Percentiles rank a stretch among this genome's conserved stretches.
Evolutionary conservation across 441 rosid species (phyloP).

Genomic region (Iberis amara): DNA sequence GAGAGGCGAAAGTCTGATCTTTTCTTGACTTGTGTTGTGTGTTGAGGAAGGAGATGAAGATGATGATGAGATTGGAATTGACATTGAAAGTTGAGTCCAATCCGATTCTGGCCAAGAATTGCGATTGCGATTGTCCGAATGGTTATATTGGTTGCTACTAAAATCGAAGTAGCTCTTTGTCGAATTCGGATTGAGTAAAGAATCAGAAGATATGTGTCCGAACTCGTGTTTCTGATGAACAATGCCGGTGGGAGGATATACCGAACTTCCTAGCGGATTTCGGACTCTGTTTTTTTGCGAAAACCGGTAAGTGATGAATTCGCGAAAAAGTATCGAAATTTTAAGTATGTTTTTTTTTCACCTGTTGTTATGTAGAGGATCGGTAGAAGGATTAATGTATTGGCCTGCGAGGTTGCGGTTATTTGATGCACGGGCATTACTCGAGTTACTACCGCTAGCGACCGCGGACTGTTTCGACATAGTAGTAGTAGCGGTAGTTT

Average conservation of each 20-base stretch:
- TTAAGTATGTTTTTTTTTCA: conserved; percentile 9
- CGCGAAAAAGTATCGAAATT: neutral
- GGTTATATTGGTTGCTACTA: conserved; percentile 37
- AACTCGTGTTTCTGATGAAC: conserved; percentile 37
- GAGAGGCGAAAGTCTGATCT: conserved; percentile 42
- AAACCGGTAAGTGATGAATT: conserved; percentile 13
- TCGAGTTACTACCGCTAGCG: conserved; percentile 27
- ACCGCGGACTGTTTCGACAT: conserved; percentile 26
- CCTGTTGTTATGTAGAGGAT: conserved; percentile 32
- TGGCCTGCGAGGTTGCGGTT: conserved; percentile 35
- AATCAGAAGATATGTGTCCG: conserved; percentile 44
- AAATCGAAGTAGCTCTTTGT: conserved; percentile 32
- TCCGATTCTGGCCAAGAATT: conserved; percentile 59
- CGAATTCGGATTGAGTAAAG: conserved; percentile 39
- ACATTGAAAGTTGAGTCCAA: conserved; percentile 74
- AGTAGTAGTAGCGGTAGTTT: conserved; percentile 40
- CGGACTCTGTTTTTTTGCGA: conserved; percentile 36
- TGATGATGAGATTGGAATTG: conserved; percentile 46
- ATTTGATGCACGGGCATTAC: conserved; percentile 26
- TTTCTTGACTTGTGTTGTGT: conserved; percentile 39
- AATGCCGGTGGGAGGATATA: conserved; percentile 31
- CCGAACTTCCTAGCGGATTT: conserved; percentile 23
- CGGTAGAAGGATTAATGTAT: conserved; percentile 23
- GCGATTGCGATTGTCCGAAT: conserved; percentile 32
- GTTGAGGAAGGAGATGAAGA: conserved; percentile 40